Percentiles rank a stretch among this genome's conserved stretches.
Evolutionary conservation across 1,139 yeast genomes (phyloP).

Genomic region (Scheffersomyces stambukii): DNA sequence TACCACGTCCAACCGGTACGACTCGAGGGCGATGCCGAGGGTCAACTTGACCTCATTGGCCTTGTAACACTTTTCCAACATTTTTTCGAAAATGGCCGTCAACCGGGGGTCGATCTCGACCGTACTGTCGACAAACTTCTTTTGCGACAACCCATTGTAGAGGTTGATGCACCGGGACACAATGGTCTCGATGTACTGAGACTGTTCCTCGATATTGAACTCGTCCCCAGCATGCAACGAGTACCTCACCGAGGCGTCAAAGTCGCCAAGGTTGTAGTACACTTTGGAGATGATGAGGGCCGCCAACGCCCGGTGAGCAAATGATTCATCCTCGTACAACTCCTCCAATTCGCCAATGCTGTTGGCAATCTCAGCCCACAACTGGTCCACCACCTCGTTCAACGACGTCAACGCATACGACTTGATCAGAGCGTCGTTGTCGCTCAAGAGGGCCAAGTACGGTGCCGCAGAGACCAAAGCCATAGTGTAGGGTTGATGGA

Average conservation of each 20-base stretch:
- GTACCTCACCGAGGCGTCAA: conserved; percentile 83
- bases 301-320: conserved; percentile 76
- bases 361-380: conserved; percentile 98
- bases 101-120: conserved; percentile 58
- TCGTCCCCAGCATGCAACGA: conserved; percentile 81
- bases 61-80: conserved; percentile 76
- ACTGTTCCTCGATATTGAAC: conserved; percentile 67
- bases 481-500: conserved; percentile 27
- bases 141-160: conserved; percentile 65
- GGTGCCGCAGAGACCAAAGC: conserved; percentile 82
- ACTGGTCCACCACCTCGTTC: conserved; percentile 78
- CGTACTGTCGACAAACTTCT: conserved; percentile 40
- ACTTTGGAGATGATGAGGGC: conserved; percentile 93
- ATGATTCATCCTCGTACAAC: conserved; percentile 77
- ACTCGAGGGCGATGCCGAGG: conserved; percentile 86
- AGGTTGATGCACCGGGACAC: conserved; percentile 88
- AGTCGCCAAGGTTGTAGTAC: conserved; percentile 92
- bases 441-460: conserved; percentile 81
- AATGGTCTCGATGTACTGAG: conserved; percentile 91
- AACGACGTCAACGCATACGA: conserved; percentile 81
- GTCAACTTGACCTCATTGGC: conserved; percentile 76
- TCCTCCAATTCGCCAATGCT: conserved; percentile 84
- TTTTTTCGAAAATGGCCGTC: conserved; percentile 69
- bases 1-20: conserved; percentile 80
- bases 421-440: conserved; percentile 73